A percentile compares a stretch with the other conserved stretches of the same genome.
Conservation (phyloP, 2,329 filamentous ascomycete species). For the Lasiodiplodia sp. region DNA sequence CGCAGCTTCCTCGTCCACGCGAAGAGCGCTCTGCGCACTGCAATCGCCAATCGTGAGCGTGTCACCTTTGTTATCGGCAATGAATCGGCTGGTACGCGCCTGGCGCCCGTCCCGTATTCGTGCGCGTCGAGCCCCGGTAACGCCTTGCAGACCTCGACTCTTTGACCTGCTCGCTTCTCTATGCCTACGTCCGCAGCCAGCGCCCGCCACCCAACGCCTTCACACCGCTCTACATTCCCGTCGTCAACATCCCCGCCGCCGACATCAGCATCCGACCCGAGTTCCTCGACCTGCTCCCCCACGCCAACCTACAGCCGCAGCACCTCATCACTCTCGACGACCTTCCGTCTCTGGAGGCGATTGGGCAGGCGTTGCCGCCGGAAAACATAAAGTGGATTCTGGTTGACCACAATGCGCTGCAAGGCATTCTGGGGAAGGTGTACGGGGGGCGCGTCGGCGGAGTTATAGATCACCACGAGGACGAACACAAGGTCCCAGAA, state of each 20-base stretch:
- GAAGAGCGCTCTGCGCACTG: constrained; percentile 51
- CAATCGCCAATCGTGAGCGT: constrained; percentile 49
- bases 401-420: constrained; percentile 80
- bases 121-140: constrained; percentile 27
- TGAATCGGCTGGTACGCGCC: constrained; percentile 56
- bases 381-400: constrained; percentile 73
- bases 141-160: constrained; percentile 75
- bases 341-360: constrained; percentile 60
- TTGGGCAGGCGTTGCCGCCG: constrained; percentile 55
- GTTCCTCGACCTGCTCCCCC: constrained; percentile 69
- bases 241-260: constrained; percentile 72
- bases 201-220: constrained; percentile 55
- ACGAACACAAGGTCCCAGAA: constrained; percentile 65
- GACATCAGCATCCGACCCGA: constrained; percentile 78
- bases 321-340: constrained; percentile 73
- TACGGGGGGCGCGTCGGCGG: constrained; percentile 65
- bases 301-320: constrained; percentile 64
- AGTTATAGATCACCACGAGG: constrained; percentile 80
- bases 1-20: constrained; percentile 56
- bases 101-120: constrained; percentile 1
- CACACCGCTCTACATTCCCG: constrained; percentile 69
- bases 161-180: constrained; percentile 74
- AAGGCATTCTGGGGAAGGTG: constrained; percentile 64
- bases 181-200: constrained; percentile 76
- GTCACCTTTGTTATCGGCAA: constrained; percentile 62